Evolutionary conservation across 2,329 filamentous ascomycete species (phyloP), one percentile per base, ranked within the genome.

Genomic region (Colletotrichum agaves): DNA sequence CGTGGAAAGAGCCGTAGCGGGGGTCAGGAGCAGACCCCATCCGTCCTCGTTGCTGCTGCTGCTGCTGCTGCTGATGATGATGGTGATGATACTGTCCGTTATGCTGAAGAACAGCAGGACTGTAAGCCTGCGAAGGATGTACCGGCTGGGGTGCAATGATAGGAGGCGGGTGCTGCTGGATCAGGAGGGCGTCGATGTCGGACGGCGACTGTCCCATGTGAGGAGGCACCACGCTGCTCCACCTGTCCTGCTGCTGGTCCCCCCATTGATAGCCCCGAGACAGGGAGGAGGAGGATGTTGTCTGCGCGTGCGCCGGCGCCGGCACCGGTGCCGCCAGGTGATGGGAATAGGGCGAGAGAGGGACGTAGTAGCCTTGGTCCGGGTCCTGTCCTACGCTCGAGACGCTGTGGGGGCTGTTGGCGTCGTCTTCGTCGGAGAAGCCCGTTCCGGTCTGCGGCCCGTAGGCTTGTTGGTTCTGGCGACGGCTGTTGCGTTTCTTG

Each of bases 401-500:
- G 41, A 59, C n/a, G 17, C 58, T 61, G 15, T 61, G 31, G 12
- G 58, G 58, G n/a, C 58, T 61, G 33, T 31, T 39, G 47, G 46
- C 15, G 23, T 21, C 58, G 27, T 21, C n/a, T n/a, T n/a, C 37
- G 11, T 46, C 56, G 2, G 57, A 21, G 2, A 8, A 31, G 35
- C 35, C n/a, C 12, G 23, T 35, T n/a, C 21, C 23, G 17, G 8
- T 44, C 6, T 37, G 19, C n/a, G 23, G 44, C 23, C 44, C 44
- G 12, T 12, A 17, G 2, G 19, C 23, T 35, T 61, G 50, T 41
- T 46, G 64, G 31, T 50, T 39, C 47, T 39, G 61, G 21, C 65
- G 65, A 67, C 68, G 79, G 46, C 73, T 73, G 56, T 77, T 78
- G 73, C 75, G 74, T 56, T 75, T 76, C 69, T 76, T 80, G 72